These are phyloP conservation scores for Baorangia bicolor DNA, from an alignment of 768 basidiomycete species.

Conservation along the genomic window DNA sequence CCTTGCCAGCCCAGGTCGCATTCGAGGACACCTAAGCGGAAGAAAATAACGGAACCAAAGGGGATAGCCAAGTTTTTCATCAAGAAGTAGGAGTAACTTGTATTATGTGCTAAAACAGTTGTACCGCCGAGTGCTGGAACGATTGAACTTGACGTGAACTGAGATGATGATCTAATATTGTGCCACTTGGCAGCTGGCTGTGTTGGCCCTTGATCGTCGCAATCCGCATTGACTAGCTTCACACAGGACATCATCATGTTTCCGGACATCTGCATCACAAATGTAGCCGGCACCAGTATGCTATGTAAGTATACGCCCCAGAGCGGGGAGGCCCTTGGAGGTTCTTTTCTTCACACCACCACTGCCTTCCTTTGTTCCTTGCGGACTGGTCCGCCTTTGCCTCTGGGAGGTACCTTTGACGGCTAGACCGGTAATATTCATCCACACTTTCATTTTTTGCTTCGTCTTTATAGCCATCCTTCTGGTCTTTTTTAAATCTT, in stretches of 20 bases:
- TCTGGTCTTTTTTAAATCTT: not conserved
- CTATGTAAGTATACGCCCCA: not conserved
- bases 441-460: conserved; percentile 4
- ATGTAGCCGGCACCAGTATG: not conserved
- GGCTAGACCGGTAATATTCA: conserved; percentile 22
- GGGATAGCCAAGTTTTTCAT: conserved; percentile 52
- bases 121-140: not conserved
- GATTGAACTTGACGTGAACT: not conserved
- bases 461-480: not conserved
- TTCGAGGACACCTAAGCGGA: conserved; percentile 30
- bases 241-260: conserved; percentile 9
- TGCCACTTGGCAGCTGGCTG: too few species aligned
- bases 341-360: conserved; percentile 20
- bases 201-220: conserved; percentile 22
- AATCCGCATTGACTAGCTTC: not conserved
- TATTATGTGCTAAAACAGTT: not conserved
- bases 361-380: conserved; percentile 22
- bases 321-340: not conserved
- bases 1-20: conserved; percentile 7
- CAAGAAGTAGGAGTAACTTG: conserved; percentile 27
- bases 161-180: too few species aligned
- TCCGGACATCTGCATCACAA: conserved; percentile 7
- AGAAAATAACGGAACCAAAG: conserved; percentile 28
- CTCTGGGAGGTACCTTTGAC: conserved; percentile 31
- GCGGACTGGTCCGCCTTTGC: conserved; percentile 36